Base-by-base conservation (phyloP, 2,329 filamentous ascomycete genomes). In the Pestalotiopsis sp. region DNA sequence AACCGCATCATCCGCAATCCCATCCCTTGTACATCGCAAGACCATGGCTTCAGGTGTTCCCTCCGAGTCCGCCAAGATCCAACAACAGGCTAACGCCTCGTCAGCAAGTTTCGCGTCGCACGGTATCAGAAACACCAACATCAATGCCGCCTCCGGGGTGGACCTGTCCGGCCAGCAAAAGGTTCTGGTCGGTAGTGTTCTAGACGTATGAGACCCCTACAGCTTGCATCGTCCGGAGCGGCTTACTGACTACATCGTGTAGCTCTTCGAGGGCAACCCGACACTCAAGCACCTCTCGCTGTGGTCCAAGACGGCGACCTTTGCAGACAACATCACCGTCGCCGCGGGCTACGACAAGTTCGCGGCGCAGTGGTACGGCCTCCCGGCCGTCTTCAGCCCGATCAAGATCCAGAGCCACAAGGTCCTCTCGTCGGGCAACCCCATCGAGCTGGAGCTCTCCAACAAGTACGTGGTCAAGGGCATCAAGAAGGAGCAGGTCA, bases 181-280 rank as follows among this genome's bases (percentile, higher is more conserved):
- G 69, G 82, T 87, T 0, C 69, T 90, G 40, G 84, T 90, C 13
- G 86, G 86, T 68, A 86, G 84, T 60, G 82, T 91, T 14, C 82
- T 91, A 27, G 89, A 91, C 74, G 83, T 84, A 68, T n/a, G 76
- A 58, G 17, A 3, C 20, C 20, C 7, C 7, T 2, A 9, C 7
- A 7, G 2, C 31, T 9, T 9, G 1, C 31, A 31, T 31, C 31
- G 7, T 31, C 6, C 31, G 31, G 6, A 31, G 31, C 7, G 7
- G 31, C 31, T 2, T 31, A 14, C 12, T 20, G 56, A 41, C 38
- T 4, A 61, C 14, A 13, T 14, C 23, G 20, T 4, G 17, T 59
- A 85, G 83, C 84, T 91, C 62, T 91, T 91, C 75, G 86, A 87
- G 41, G 89, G 89, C 60, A 83, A 85, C 20, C 87, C 89, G 0